Evolutionary conservation across 2,329 filamentous ascomycete genomes (phyloP), one percentile per base, ranked within the genome.

Genomic region (Aspergillus bombycis): DNA sequence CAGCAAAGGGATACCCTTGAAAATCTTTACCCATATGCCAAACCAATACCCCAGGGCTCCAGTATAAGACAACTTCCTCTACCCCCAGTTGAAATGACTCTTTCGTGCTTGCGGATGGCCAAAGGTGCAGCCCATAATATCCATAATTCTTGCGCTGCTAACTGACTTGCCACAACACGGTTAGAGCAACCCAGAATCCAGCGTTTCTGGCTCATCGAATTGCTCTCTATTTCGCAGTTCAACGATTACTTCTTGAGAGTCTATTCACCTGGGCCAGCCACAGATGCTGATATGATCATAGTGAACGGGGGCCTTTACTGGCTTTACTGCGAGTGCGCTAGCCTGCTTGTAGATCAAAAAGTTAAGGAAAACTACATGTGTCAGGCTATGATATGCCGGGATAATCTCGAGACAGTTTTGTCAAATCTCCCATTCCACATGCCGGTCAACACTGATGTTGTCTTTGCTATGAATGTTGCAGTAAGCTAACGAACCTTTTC

Each of bases 391-490:
- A 52, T 48, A 2, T 67, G 63, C 48, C 50, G 43, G n/a, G 50
- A 56, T 12, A 67, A 58, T 41, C 65, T 68, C 16, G 62, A 68
- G 26, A 66, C 62, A 1, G 57, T 68, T 14, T 23, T 66, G 14
- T 59, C 64, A 3, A 63, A 48, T 34, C 61, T 68, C 30, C 55
- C 60, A 5, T 58, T 66, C 23, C 58, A 66, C 30, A 54, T 60
- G 9, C 21, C 21, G 48, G 58, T 58, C 1, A 63, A 58, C 48
- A 32, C 61, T 4, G 64, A 66, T 48, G 62, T 55, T 53, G 16
- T 63, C 11, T 61, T 53, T 52, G 64, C 66, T 19, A 34, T 66
- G 56, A 63, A 62, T 53, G 66, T 68, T 61, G 66, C 66, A 1
- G 66, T 68, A 45, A 52, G 48, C 28, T 30, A 30, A 28, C 11